These are phyloP conservation scores for Podila minutissima DNA, from an alignment of 192 early-diverging fungal genomes.

Conservation along the genomic window DNA sequence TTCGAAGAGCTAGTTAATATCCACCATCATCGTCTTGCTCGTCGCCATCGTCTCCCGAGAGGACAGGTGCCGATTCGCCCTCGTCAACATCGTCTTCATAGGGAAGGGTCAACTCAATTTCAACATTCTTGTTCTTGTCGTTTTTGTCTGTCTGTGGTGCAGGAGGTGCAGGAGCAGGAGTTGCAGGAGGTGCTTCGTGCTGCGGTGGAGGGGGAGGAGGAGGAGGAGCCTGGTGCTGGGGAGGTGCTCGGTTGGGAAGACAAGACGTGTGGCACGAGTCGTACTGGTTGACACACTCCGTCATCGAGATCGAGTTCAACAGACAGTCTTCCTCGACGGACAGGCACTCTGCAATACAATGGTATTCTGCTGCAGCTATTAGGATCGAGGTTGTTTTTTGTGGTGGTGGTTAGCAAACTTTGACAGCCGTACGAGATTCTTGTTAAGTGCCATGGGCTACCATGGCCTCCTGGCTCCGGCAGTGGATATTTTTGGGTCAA, in stretches of 20 bases:
- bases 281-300: not conserved
- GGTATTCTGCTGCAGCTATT: not conserved
- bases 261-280: not conserved
- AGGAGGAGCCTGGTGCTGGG: not conserved
- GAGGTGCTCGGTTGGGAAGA: not conserved
- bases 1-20: not conserved
- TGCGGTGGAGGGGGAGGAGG: not conserved
- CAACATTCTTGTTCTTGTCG: too few species aligned
- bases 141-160: too few species aligned
- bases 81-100: not conserved
- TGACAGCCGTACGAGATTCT: too few species aligned
- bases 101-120: not conserved
- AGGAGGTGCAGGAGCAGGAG: not conserved
- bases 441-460: too few species aligned
- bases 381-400: not conserved
- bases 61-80: not conserved
- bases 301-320: conserved; percentile 3
- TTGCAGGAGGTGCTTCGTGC: not conserved
- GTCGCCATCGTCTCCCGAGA: not conserved
- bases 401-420: too few species aligned
- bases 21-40: not conserved
- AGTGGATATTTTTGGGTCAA: too few species aligned
- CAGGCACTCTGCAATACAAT: not conserved
- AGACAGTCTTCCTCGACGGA: conserved; percentile 1
- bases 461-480: too few species aligned